phyloP scores from a whole-genome alignment of 2,329 filamentous ascomycete species.

The Dactylella cylindrospora region DNA sequence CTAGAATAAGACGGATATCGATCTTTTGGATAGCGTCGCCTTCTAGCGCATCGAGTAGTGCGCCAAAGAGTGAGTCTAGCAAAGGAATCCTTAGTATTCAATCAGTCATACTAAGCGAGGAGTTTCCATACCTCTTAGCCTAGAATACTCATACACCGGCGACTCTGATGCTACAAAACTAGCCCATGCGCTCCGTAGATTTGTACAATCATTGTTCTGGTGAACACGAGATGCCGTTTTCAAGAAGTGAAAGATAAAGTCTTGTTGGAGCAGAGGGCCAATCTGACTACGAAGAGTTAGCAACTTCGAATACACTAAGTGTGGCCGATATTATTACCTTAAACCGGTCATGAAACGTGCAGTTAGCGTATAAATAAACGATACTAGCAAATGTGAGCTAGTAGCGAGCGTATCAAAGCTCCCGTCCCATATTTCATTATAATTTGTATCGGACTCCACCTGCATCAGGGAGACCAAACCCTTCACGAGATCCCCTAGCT shows the following conservation, averaged over 20 bases:
- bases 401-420: slow-evolving; percentile 15
- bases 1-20: slow-evolving; percentile 5
- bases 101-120: not conserved
- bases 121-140: slow-evolving; percentile 22
- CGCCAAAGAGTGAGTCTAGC: slow-evolving; percentile 17
- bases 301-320: not conserved
- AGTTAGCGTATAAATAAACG: slow-evolving; percentile 1
- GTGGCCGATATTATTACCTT: slow-evolving; percentile 1
- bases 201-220: not conserved
- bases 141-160: slow-evolving; percentile 13
- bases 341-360: slow-evolving; percentile 8
- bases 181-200: slow-evolving; percentile 13
- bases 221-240: not conserved
- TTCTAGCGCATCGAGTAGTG: slow-evolving; percentile 2
- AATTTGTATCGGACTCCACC: not conserved
- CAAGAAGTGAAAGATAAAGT: slow-evolving; percentile 13
- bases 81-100: not conserved
- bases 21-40: not conserved
- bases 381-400: not conserved
- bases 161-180: slow-evolving; percentile 9
- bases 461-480: not conserved
- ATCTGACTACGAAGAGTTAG: not conserved
- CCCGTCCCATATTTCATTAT: slow-evolving; percentile 10
- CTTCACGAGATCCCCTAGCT: slow-evolving; percentile 14
- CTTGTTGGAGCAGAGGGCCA: not conserved